Evolutionary conservation across 371 early-diverging fungal genomes (phyloP).

Genomic region (Rhizopus delemar): DNA sequence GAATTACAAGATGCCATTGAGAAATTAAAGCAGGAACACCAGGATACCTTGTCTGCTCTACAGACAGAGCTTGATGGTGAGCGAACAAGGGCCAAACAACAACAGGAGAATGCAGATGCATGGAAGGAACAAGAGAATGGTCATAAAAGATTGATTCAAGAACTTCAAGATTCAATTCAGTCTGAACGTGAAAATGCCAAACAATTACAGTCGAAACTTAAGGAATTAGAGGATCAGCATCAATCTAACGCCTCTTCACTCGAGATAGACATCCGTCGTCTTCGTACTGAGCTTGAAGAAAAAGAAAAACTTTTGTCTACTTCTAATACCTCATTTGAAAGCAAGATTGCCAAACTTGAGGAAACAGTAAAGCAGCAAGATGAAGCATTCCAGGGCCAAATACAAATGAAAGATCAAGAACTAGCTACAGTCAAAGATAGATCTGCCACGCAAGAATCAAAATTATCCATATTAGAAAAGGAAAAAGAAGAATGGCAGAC

Average conservation of each 20-base stretch:
- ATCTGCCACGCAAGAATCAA: background rate
- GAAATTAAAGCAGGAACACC: background rate
- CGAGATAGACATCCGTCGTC: background rate
- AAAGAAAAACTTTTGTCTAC: background rate
- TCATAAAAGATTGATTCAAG: background rate
- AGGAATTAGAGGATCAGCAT: background rate
- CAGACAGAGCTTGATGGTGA: background rate
- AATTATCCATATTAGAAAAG: conserved; percentile 3
- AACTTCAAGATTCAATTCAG: background rate
- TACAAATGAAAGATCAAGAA: background rate
- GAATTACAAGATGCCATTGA: background rate
- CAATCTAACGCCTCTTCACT: background rate
- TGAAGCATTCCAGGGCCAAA: background rate
- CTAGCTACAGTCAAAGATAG: background rate
- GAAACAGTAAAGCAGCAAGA: background rate
- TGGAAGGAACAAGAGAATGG: background rate
- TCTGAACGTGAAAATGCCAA: conserved; percentile 7
- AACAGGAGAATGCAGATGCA: background rate
- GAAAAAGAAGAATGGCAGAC: background rate
- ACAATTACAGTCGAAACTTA: conserved; percentile 7
- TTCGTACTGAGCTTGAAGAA: background rate
- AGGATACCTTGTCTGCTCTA: background rate
- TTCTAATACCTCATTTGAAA: background rate
- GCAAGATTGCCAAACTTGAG: background rate
- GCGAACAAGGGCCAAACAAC: background rate